Conservation (phyloP, 2,329 filamentous ascomycete genomes). For the Mollisiaceae sp. region DNA sequence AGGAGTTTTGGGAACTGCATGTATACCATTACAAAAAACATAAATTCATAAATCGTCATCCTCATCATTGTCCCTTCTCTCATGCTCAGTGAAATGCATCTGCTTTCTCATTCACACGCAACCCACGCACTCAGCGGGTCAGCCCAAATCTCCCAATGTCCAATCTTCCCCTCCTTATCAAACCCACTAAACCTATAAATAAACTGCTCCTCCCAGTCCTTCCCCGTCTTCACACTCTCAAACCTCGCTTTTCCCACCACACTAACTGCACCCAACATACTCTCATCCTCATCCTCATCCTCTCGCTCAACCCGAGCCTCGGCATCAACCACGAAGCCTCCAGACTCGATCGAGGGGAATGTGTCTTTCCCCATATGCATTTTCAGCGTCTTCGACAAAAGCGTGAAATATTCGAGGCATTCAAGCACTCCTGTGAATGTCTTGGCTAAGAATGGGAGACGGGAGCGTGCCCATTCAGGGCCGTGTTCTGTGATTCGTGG, state of each 20-base stretch:
- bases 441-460: constrained; percentile 47
- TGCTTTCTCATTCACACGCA: constrained; percentile 30
- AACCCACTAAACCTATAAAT: constrained; percentile 48
- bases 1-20: neutral
- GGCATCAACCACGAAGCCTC: constrained; percentile 43
- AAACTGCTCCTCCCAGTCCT: constrained; percentile 48
- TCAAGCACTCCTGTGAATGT: constrained; percentile 42
- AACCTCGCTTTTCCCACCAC: constrained; percentile 45
- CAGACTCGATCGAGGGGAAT: constrained; percentile 3
- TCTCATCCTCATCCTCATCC: constrained; percentile 23
- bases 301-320: constrained; percentile 8
- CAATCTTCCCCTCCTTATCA: constrained; percentile 46
- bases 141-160: constrained; percentile 51
- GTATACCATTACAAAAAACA: neutral
- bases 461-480: constrained; percentile 44
- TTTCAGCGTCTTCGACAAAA: constrained; percentile 42
- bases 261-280: constrained; percentile 41
- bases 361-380: constrained; percentile 12
- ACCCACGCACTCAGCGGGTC: constrained; percentile 50
- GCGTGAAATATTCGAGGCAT: constrained; percentile 47
- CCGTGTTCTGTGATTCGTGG: constrained; percentile 48
- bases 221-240: constrained; percentile 46
- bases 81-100: neutral
- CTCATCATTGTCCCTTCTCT: neutral
- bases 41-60: neutral